Evolutionary conservation across 805 yeast species (phyloP), one percentile per base, ranked within the genome.

Genomic region (Cephaloascus albidus): DNA sequence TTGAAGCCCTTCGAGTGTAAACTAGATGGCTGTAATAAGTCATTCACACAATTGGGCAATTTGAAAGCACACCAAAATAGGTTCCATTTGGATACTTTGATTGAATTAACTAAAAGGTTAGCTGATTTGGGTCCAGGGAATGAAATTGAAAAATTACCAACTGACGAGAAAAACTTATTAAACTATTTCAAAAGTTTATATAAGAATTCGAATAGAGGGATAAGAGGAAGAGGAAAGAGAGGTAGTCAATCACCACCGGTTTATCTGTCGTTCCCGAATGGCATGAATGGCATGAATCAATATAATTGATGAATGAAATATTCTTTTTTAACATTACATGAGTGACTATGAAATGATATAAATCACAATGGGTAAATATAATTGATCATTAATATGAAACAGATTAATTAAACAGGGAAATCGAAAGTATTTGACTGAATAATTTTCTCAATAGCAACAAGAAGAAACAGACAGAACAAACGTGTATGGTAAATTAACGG

Each of bases 1-100:
- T 65, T 76, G 41, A 80, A 84, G 51, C 96, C 95, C 4, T 85
- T 69, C 53, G 73, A 74, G 41, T 89, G 97, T 61, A 76, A 75
- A 50, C 68, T 89, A 43, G 96, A 87, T 57, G 69, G 72, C 42
- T 89, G 97, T 61, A 78, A 75, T 47, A 88, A 87, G 61, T 72
- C 82, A 3, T 89, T 89, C 52, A 85, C 96, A 1, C 97, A 89
- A 63, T 68, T 89, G 50, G 97, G 97, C 3, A 89, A 89, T 53
- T 71, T 89, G 67, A 89, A 90, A 60, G 85, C 95, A 1, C 97
- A 90, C 58, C 97, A 89, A 55, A 90, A 89, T 60, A 70, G 89
- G 49, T 87, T 88, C 54, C 97, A 88, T 58, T 60, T 78, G 46
- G 75, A 74, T 14, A 80, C 94, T 0, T 66, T 90, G 45, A 77